Evolutionary conservation across 2,329 filamentous ascomycete species (phyloP), one percentile per base, ranked within the genome.

Genomic region (Hirsutella thompsonii): DNA sequence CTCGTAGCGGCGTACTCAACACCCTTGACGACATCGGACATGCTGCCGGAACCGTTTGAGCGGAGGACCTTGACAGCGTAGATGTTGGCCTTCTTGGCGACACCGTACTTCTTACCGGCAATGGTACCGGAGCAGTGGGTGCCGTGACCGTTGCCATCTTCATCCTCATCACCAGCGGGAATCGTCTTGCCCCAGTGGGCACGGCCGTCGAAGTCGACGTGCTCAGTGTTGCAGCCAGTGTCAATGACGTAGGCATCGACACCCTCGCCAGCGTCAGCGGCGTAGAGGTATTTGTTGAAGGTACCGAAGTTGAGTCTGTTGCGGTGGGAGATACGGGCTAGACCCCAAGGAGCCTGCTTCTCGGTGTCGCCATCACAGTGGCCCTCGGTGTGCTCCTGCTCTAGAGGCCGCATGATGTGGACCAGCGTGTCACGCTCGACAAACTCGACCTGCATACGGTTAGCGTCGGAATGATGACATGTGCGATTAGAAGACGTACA

Each of bases 91-190:
- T 96, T 95, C 82, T 98, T 98, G 62, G 92, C 90, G 49, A 98
- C 92, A 77, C 92, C 92, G 61, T 94, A 98, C 74, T 94, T 95
- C 79, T 92, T 93, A 61, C 93, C 92, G 50, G 85, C 92, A 56
- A 98, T 82, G 47, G 93, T 98, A 55, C 92, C 92, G 49, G 92
- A 96, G 80, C 92, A 98, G 76, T 98, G 92, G 57, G 92, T 98
- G 56, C 92, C 92, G 72, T 98, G 92, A 47, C 92, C 92, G 56
- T 98, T 98, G 63, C 92, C 92, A 68, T 98, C 92, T 53, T 77
- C 73, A 59, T 98, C 92, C 39, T 74, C 81, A 59, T 98, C 89
- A 46, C 80, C 81, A 37, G 63, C 52, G 46, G 93, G 93, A 54
- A 98, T 89, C 52, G 92, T 98, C 79, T 94, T 92, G 61, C 92